Conservation (phyloP, 306 rosid species). For the Hylodesmum podocarpum region DNA sequence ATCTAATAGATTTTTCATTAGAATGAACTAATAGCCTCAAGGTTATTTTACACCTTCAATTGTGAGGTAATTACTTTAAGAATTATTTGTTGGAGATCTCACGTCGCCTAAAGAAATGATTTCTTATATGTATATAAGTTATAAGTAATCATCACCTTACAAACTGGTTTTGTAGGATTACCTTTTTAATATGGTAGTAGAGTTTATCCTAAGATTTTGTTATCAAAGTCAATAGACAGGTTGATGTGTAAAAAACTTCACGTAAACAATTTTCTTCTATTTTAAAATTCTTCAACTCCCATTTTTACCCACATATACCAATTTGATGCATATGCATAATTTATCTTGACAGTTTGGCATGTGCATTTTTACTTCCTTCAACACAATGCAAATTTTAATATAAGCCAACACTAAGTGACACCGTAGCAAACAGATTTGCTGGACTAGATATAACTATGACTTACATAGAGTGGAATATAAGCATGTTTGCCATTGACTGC, state of each 20-base stretch:
- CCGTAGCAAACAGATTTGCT: neutral
- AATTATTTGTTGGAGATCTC: too few relatives aligned
- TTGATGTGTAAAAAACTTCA: too few relatives aligned
- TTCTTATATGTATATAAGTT: too few relatives aligned
- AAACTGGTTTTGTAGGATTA: too few relatives aligned
- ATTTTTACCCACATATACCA: neutral
- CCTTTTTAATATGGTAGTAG: too few relatives aligned
- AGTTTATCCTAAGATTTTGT: too few relatives aligned
- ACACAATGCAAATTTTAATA: neutral
- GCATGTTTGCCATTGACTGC: constrained; percentile 60
- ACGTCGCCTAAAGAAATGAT: too few relatives aligned
- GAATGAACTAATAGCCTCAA: too few relatives aligned
- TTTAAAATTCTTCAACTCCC: neutral
- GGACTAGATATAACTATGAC: constrained; percentile 5
- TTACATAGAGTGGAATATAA: constrained; percentile 67
- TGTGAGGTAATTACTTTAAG: neutral
- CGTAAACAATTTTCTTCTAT: too few relatives aligned
- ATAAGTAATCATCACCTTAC: too few relatives aligned
- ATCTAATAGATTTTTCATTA: too few relatives aligned
- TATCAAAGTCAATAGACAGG: too few relatives aligned
- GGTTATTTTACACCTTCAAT: neutral
- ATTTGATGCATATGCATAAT: neutral
- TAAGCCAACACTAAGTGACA: neutral
- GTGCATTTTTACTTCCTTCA: neutral
- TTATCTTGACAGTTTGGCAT: neutral